Evolutionary conservation across 2,329 filamentous ascomycete species (phyloP).

Genomic region (Hypoxylon sp.): DNA sequence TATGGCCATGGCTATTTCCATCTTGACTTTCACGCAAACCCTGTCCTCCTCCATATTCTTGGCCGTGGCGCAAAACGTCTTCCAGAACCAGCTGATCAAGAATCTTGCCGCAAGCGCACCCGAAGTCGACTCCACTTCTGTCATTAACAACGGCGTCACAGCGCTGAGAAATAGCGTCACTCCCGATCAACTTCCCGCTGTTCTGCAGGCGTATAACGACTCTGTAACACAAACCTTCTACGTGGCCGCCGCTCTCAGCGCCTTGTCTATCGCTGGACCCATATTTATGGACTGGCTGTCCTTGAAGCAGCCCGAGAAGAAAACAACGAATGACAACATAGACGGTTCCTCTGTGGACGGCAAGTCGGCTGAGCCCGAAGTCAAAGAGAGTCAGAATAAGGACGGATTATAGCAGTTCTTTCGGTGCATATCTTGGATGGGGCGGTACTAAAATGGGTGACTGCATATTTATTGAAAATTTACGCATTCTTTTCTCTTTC

Average conservation of each 20-base stretch:
- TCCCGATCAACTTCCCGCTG: slow-evolving; percentile 18
- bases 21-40: slow-evolving; percentile 33
- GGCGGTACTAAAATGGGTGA: neutral
- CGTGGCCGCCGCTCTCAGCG: slow-evolving; percentile 26
- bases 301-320: slow-evolving; percentile 28
- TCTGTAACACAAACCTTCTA: slow-evolving; percentile 26
- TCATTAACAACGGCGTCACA: slow-evolving; percentile 24
- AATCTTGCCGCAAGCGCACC: slow-evolving; percentile 20
- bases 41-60: slow-evolving; percentile 29
- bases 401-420: slow-evolving; percentile 8
- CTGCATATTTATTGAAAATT: neutral
- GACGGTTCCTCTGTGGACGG: slow-evolving; percentile 19
- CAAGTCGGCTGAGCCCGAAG: slow-evolving; percentile 7
- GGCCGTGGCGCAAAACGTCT: slow-evolving; percentile 29
- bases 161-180: slow-evolving; percentile 21
- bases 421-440: neutral
- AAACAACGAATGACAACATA: neutral
- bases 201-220: slow-evolving; percentile 27
- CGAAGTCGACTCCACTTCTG: slow-evolving; percentile 11
- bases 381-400: neutral
- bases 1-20: slow-evolving; percentile 30
- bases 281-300: slow-evolving; percentile 31
- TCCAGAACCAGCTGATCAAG: slow-evolving; percentile 33
- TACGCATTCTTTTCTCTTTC: neutral
- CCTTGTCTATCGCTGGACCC: slow-evolving; percentile 26